These are phyloP conservation scores for Rhizopus sp. DNA, from an alignment of 371 early-diverging fungal species.

Conservation along the genomic window DNA sequence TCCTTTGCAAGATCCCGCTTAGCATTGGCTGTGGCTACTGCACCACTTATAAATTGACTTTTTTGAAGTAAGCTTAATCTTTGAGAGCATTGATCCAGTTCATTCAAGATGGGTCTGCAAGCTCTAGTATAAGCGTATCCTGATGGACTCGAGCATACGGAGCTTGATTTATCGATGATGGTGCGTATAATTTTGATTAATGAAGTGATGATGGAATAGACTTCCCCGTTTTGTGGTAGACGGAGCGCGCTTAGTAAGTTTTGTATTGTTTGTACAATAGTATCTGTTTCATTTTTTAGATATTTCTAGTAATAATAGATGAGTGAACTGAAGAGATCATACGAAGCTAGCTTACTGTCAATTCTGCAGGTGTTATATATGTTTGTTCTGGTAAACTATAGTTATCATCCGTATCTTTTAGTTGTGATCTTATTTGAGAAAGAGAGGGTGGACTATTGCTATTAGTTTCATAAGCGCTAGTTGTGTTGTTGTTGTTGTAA, in stretches of 20 bases:
- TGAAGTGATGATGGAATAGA: slow-evolving; percentile 63
- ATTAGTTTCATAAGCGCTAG: not conserved
- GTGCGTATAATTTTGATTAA: slow-evolving; percentile 59
- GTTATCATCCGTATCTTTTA: not conserved
- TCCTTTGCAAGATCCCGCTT: slow-evolving; percentile 89
- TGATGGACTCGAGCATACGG: slow-evolving; percentile 41
- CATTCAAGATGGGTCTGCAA: slow-evolving; percentile 61
- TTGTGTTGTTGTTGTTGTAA: not conserved
- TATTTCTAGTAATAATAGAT: slow-evolving; percentile 40
- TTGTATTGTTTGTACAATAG: slow-evolving; percentile 88
- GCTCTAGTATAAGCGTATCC: slow-evolving; percentile 42
- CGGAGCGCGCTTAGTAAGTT: slow-evolving; percentile 73
- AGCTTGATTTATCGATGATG: slow-evolving; percentile 44
- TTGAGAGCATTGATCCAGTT: slow-evolving; percentile 28
- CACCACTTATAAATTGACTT: slow-evolving; percentile 10
- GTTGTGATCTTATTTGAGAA: not conserved
- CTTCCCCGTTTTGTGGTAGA: slow-evolving; percentile 62
- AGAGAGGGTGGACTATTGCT: not conserved
- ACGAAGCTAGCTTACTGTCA: slow-evolving; percentile 11
- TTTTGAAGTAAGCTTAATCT: slow-evolving; percentile 13
- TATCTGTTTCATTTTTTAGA: slow-evolving; percentile 84
- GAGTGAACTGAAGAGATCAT: not conserved
- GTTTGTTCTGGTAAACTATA: slow-evolving; percentile 8
- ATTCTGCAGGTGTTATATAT: slow-evolving; percentile 10
- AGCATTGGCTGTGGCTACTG: slow-evolving; percentile 55